Conservation (phyloP, 345 rosid genomes). For the Arabis hirsuta region DNA sequence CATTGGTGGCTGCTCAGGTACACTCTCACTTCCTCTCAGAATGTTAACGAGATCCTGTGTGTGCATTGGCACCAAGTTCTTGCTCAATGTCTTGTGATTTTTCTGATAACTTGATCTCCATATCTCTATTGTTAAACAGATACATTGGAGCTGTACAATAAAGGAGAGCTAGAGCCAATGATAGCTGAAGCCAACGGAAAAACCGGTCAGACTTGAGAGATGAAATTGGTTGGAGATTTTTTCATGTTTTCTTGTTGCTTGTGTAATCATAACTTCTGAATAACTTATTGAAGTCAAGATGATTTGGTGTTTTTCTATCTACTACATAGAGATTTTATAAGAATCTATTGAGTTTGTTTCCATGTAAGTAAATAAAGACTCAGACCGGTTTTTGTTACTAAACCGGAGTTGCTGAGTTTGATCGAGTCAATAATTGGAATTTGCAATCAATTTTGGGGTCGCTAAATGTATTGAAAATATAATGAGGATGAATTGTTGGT, state of each 20-base stretch:
- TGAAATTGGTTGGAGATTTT: constrained; percentile 21
- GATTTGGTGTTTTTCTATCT: neutral
- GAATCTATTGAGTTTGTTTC: constrained; percentile 44
- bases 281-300: neutral
- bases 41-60: neutral
- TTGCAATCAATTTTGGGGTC: constrained; percentile 6
- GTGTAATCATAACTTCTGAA: constrained; percentile 14
- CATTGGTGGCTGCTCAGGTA: constrained; percentile 99
- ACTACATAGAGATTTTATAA: neutral
- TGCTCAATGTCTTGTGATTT: neutral
- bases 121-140: constrained; percentile 56
- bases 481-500: constrained; percentile 23
- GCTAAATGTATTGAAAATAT: constrained; percentile 10
- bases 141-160: constrained; percentile 66
- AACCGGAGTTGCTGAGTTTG: constrained; percentile 28
- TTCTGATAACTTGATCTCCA: constrained; percentile 23
- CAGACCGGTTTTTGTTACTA: constrained; percentile 1
- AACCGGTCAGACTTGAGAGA: constrained; percentile 27
- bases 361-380: constrained; percentile 39
- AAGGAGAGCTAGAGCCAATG: constrained; percentile 78
- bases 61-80: constrained; percentile 1
- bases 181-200: constrained; percentile 60
- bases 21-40: constrained; percentile 6
- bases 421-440: constrained; percentile 36
- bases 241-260: constrained; percentile 14